phyloP scores from a whole-genome alignment of 805 yeast genomes.

The Scheffersomyces amazonensis region DNA sequence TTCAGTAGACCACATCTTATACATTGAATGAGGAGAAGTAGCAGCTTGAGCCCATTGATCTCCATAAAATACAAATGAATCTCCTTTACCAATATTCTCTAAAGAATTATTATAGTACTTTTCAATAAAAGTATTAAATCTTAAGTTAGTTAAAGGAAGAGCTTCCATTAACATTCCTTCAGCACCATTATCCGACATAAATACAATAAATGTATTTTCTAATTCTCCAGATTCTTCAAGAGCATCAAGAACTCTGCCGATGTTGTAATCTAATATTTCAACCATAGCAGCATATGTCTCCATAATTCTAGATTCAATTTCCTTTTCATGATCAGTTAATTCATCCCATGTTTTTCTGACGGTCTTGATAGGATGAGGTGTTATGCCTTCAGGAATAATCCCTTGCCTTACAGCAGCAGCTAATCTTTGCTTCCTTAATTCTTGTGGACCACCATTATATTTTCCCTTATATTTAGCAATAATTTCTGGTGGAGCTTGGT shows the following conservation, averaged over 20 bases:
- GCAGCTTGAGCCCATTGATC: constrained; percentile 65
- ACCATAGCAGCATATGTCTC: constrained; percentile 67
- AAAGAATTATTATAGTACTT: constrained; percentile 39
- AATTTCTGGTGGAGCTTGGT: constrained; percentile 52
- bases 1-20: constrained; percentile 57
- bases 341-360: constrained; percentile 45
- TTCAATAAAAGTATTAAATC: constrained; percentile 21
- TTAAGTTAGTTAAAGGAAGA: constrained; percentile 38
- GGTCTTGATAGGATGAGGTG: constrained; percentile 44
- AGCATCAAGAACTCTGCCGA: constrained; percentile 47
- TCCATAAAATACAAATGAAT: constrained; percentile 51
- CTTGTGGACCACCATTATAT: constrained; percentile 49
- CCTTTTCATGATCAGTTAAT: constrained; percentile 33
- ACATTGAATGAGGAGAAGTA: constrained; percentile 53
- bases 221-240: constrained; percentile 42
- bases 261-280: constrained; percentile 47
- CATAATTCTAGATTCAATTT: constrained; percentile 44
- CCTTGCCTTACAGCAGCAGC: constrained; percentile 43
- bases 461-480: constrained; percentile 47
- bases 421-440: constrained; percentile 37
- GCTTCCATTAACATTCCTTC: constrained; percentile 61
- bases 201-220: constrained; percentile 55
- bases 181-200: constrained; percentile 66
- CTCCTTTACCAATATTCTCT: constrained; percentile 46
- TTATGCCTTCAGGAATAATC: constrained; percentile 40